Percentiles rank a stretch among this genome's conserved stretches.
Conservation (phyloP, 371 early-diverging fungal genomes). For the Lichtheimia ornata region DNA sequence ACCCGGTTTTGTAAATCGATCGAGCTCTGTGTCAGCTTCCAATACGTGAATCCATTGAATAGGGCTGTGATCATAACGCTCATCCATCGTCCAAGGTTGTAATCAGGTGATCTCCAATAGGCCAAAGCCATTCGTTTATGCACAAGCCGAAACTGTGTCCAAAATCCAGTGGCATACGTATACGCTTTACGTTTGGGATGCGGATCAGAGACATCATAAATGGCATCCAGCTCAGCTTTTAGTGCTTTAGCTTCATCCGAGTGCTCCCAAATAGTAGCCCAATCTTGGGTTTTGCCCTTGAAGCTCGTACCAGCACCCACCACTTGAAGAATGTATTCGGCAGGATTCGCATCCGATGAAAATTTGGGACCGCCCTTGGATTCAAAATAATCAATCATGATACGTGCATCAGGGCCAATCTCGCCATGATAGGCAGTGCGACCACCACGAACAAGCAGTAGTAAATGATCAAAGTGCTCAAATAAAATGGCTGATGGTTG, state of each 20-base stretch:
- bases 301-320: constrained; percentile 54
- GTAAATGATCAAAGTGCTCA: constrained; percentile 63
- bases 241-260: constrained; percentile 34
- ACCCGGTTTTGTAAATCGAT: constrained; percentile 64
- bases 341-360: constrained; percentile 60
- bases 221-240: constrained; percentile 23
- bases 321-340: constrained; percentile 69
- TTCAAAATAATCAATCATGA: constrained; percentile 62
- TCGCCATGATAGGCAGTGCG: constrained; percentile 62
- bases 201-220: constrained; percentile 20
- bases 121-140: constrained; percentile 51
- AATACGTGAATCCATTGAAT: constrained; percentile 59
- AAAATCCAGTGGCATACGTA: constrained; percentile 37
- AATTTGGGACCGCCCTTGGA: constrained; percentile 55
- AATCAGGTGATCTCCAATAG: constrained; percentile 61
- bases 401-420: constrained; percentile 53
- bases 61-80: constrained; percentile 45
- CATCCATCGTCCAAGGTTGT: constrained; percentile 59
- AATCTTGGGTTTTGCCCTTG: constrained; percentile 42
- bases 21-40: constrained; percentile 47
- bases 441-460: constrained; percentile 71
- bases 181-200: constrained; percentile 18
- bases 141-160: constrained; percentile 44
- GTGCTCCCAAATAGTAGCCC: constrained; percentile 55
- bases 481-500: constrained; percentile 70